Percentiles rank a stretch among this genome's conserved stretches.
Evolutionary conservation across 2,329 filamentous ascomycete species (phyloP).

Genomic region (Phialophora tarda): DNA sequence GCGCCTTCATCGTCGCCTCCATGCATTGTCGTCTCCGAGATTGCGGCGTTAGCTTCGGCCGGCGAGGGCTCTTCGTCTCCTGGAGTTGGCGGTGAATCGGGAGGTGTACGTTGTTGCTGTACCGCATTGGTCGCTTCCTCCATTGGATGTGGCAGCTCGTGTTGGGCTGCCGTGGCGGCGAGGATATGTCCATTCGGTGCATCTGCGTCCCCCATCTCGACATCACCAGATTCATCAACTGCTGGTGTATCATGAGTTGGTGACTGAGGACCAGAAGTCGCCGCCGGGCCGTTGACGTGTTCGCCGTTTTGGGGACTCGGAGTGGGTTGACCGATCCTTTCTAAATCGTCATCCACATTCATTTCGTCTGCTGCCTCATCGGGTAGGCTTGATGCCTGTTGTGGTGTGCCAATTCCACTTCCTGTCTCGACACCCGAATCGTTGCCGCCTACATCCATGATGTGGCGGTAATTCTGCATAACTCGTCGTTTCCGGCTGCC

Average conservation of each 20-base stretch:
- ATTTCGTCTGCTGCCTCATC: conserved; percentile 54
- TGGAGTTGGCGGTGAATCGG: conserved; percentile 38
- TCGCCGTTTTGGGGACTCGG: conserved; percentile 22
- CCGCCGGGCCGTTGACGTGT: conserved; percentile 29
- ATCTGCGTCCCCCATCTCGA: conserved; percentile 51
- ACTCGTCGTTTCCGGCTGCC: conserved; percentile 84
- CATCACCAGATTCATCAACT: conserved; percentile 32
- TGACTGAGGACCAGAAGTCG: conserved; percentile 30
- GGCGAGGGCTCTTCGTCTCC: conserved; percentile 20
- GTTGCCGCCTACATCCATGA: conserved; percentile 60
- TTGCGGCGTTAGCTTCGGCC: conserved; percentile 13
- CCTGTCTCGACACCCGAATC: conserved; percentile 57
- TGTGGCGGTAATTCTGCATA: conserved; percentile 73
- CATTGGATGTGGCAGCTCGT: conserved; percentile 41
- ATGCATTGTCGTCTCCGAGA: conserved; percentile 25
- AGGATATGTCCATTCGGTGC: conserved; percentile 46
- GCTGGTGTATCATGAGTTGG: conserved; percentile 9
- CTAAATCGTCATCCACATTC: conserved; percentile 45
- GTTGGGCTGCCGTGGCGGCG: conserved; percentile 43
- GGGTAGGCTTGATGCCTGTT: conserved; percentile 49
- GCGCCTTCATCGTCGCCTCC: conserved; percentile 30
- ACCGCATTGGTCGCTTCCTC: conserved; percentile 33
- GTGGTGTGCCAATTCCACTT: conserved; percentile 57
- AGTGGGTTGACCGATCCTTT: conserved; percentile 31
- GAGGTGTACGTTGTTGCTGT: conserved; percentile 42